Base-by-base conservation (phyloP, 129 eudicot species). In the Flaveria trinervia region DNA sequence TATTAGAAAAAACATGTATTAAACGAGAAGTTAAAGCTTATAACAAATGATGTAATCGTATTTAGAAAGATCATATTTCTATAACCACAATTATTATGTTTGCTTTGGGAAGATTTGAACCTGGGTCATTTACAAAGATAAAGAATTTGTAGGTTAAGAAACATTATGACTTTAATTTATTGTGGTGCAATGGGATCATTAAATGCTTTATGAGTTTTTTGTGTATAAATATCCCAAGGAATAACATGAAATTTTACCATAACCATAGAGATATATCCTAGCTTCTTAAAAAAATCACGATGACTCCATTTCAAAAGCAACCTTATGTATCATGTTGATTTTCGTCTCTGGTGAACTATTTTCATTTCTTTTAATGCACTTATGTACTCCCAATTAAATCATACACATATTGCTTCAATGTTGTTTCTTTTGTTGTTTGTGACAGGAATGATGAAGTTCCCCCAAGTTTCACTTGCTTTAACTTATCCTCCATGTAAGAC, bases 241-340 rank as follows among this genome's bases (percentile, higher is more conserved):
- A 61, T 57, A 22, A 22, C 28, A 12, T 61, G 14, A 61, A 25
- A 25, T 12, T 61, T 20, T 12, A 22, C 1, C 66, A 25, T 26
- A 61, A 61, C 0, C 43, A 25, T 26, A 61, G 13, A 25, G 1
- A 26, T 61, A 26, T 61, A 26, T 25, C 14, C n/a, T 25, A 61
- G 41, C 1, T 59, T 59, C 15, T 1, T 11, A 22, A 36, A 59
- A 59, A 1, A 28, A 61, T 13, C 14, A 60, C 3, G 67, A 61
- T 61, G 67, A 26, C 41, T 61, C 67, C 15, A 61, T 61, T n/a
- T 3, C 26, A 61, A 61, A 13, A 11, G 9, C 67, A 26, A 13
- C 9, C 67, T 61, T 61, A 26, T 61, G 43, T 61, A 25, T 61
- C 67, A 61, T 61, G 67, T 13, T 61, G 18, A 13, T 61, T 25